Percentiles rank a stretch among this genome's conserved stretches.
These are phyloP conservation scores for Hibiscus mutabilis DNA, from an alignment of 345 rosid species.

Conservation along the genomic window DNA sequence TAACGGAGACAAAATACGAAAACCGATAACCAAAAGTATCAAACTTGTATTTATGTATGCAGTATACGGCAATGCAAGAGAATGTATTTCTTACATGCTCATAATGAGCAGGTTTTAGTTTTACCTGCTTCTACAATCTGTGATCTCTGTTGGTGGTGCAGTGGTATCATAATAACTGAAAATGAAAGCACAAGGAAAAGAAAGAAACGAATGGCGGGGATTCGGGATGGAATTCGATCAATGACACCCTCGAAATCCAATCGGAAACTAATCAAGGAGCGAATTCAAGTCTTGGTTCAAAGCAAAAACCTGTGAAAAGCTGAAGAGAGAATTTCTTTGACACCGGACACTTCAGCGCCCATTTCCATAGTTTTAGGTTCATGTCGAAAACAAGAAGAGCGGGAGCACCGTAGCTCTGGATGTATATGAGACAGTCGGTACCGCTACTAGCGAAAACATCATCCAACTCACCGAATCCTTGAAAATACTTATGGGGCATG, in stretches of 20 bases:
- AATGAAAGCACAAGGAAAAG: slow-evolving; percentile 4
- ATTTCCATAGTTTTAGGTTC: slow-evolving; percentile 71
- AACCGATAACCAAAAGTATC: no score
- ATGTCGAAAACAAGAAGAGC: slow-evolving; percentile 63
- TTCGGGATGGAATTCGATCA: not conserved
- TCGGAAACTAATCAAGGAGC: slow-evolving; percentile 39
- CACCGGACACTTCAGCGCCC: slow-evolving; percentile 87
- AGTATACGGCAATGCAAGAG: not conserved
- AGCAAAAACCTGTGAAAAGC: slow-evolving; percentile 90
- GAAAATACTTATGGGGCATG: slow-evolving; percentile 85
- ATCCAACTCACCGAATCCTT: slow-evolving; percentile 92
- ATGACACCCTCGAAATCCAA: slow-evolving; percentile 15
- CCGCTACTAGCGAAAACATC: slow-evolving; percentile 97
- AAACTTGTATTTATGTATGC: not conserved
- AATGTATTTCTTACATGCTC: not conserved
- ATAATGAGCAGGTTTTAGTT: no score
- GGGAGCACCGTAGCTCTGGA: slow-evolving; percentile 90
- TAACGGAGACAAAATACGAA: no score
- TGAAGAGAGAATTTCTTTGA: slow-evolving; percentile 87
- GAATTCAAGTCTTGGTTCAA: slow-evolving; percentile 86
- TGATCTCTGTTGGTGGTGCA: not conserved
- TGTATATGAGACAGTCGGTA: slow-evolving; percentile 57
- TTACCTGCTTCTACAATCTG: not conserved
- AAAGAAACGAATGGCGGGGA: no score
- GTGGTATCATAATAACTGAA: slow-evolving; percentile 7